phyloP scores from a whole-genome alignment of 805 yeast genomes.

The Wickerhamomyces subpelliculosus region DNA sequence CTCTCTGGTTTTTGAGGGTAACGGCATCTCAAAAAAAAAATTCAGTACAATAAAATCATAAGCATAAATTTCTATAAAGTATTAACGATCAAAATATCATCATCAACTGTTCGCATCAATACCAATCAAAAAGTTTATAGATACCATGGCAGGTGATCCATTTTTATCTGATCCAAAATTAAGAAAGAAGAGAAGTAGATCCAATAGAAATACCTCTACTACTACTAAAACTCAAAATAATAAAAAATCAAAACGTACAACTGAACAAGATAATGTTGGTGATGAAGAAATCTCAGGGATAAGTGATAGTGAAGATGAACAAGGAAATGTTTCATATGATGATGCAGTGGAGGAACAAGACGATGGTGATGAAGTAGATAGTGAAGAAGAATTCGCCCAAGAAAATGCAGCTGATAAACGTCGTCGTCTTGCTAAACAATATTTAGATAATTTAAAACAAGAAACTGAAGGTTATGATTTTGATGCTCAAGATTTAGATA shows the following conservation, averaged over 20 bases:
- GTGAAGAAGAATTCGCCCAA: slow-evolving; percentile 65
- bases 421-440: slow-evolving; percentile 89
- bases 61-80: background rate
- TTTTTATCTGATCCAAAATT: slow-evolving; percentile 55
- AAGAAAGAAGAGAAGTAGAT: slow-evolving; percentile 24
- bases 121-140: background rate
- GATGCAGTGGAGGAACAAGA: slow-evolving; percentile 25
- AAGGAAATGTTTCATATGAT: slow-evolving; percentile 30
- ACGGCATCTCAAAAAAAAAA: slow-evolving; percentile 9
- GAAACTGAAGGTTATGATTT: slow-evolving; percentile 51
- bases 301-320: slow-evolving; percentile 43
- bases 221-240: slow-evolving; percentile 7
- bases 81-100: background rate
- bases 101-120: too few relatives aligned
- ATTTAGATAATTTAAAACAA: slow-evolving; percentile 67
- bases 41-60: background rate
- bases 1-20: too few relatives aligned
- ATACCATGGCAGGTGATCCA: slow-evolving; percentile 49
- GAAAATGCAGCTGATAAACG: slow-evolving; percentile 92
- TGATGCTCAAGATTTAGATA: slow-evolving; percentile 88
- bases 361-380: slow-evolving; percentile 37
- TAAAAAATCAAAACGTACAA: slow-evolving; percentile 6
- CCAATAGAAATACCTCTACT: slow-evolving; percentile 9
- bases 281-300: slow-evolving; percentile 53
- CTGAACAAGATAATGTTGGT: slow-evolving; percentile 3